A percentile compares a stretch with the other conserved stretches of the same genome.
phyloP scores from a whole-genome alignment of 2,329 filamentous ascomycete genomes.

The Byssothecium circinans region DNA sequence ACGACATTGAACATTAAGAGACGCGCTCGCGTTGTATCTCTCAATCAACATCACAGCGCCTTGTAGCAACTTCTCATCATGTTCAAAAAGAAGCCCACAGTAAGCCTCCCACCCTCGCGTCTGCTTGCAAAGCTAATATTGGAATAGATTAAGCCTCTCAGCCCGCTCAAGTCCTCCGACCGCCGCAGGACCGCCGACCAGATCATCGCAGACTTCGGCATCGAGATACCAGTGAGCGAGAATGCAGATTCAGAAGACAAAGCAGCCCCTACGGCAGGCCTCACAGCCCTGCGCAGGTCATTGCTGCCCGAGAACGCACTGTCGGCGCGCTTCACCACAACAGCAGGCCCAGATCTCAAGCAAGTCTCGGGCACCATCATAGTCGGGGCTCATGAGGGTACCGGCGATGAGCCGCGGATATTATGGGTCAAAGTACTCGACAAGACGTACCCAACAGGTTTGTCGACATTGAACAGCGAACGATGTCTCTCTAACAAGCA shows the following conservation, averaged over 20 bases:
- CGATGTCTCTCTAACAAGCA: conserved; percentile 6
- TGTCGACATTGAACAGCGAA: background rate
- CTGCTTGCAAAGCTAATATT: conserved; percentile 7
- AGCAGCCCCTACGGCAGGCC: conserved; percentile 46
- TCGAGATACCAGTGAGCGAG: conserved; percentile 49
- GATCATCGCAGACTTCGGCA: conserved; percentile 64
- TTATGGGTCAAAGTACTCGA: conserved; percentile 67
- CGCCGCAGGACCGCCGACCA: conserved; percentile 67
- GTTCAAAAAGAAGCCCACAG: conserved; percentile 67
- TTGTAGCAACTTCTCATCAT: conserved; percentile 41
- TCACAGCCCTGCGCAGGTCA: conserved; percentile 58
- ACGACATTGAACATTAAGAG: background rate
- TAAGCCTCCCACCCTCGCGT: conserved; percentile 27
- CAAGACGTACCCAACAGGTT: conserved; percentile 54
- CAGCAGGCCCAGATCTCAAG: conserved; percentile 62
- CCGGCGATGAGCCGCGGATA: conserved; percentile 59
- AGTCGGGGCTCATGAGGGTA: conserved; percentile 58
- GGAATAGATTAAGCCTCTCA: conserved; percentile 65
- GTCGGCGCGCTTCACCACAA: conserved; percentile 67
- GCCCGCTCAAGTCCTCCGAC: conserved; percentile 68
- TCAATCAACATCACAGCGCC: conserved; percentile 1
- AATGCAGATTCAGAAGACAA: conserved; percentile 48
- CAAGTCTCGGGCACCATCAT: conserved; percentile 66
- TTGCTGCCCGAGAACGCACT: conserved; percentile 65
- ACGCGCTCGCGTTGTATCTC: no score